These are phyloP conservation scores for Taxillus chinensis DNA, from an alignment of 164 flowering plant species.

Conservation along the genomic window DNA sequence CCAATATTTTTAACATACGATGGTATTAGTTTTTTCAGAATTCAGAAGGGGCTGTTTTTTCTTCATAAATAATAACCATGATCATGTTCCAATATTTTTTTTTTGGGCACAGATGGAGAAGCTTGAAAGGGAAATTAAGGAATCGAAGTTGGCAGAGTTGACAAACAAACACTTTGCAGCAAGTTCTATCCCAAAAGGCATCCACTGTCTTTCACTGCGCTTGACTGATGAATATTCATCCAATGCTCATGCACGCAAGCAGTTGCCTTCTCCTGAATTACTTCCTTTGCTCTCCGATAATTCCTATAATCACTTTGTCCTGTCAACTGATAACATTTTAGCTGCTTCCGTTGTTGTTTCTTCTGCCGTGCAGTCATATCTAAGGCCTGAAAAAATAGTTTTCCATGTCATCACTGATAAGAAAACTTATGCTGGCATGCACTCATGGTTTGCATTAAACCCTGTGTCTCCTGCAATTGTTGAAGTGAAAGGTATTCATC, in stretches of 20 bases:
- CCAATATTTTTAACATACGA: too few relatives aligned
- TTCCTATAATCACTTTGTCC: slow-evolving; percentile 70
- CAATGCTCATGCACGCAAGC: slow-evolving; percentile 91
- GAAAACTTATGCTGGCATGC: slow-evolving; percentile 99
- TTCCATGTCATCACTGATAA: slow-evolving; percentile 97
- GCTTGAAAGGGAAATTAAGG: slow-evolving; percentile 70
- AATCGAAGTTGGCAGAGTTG: slow-evolving; percentile 72
- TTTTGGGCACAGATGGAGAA: slow-evolving; percentile 64
- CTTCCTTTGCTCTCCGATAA: slow-evolving; percentile 86
- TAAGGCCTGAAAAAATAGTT: slow-evolving; percentile 68
- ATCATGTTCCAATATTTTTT: too few relatives aligned
- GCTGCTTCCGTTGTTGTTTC: slow-evolving; percentile 95
- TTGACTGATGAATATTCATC: slow-evolving; percentile 97
- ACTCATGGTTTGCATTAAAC: slow-evolving; percentile 96
- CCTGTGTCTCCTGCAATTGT: slow-evolving; percentile 77
- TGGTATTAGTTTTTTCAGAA: too few relatives aligned
- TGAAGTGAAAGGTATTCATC: slow-evolving; percentile 94
- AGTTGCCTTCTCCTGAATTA: slow-evolving; percentile 89
- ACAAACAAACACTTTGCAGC: slow-evolving; percentile 98
- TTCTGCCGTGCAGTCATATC: slow-evolving; percentile 69
- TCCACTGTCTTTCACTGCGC: slow-evolving; percentile 86
- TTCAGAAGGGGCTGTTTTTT: too few relatives aligned
- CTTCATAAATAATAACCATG: too few relatives aligned
- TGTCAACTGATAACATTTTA: slow-evolving; percentile 89
- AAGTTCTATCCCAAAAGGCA: slow-evolving; percentile 80